Base-by-base conservation (phyloP, 2,329 filamentous ascomycete genomes). In the Phoma sp. region DNA sequence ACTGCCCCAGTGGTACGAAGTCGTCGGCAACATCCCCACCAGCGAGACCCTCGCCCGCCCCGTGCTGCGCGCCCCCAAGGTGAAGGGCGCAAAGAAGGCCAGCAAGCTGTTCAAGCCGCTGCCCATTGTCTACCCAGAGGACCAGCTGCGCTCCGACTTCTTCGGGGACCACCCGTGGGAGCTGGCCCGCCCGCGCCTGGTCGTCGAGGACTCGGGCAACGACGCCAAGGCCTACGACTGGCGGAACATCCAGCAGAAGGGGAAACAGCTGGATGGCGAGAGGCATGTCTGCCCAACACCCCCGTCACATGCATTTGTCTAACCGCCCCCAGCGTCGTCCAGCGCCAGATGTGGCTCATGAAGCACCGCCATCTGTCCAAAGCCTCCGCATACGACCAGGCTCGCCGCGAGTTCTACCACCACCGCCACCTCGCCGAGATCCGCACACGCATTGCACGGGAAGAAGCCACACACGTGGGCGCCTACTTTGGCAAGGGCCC, bases 151-250 rank as follows among this genome's bases (percentile, higher is more conserved):
- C 60, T 81, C 78, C 63, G 85, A 87, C 23, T 99, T 98, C 79
- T 99, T 91, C 80, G 86, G 83, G 69, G 93, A 99, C 75, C 95
- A 99, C 74, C 95, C 95, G 5, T 99, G 95, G 95, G 95, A 99
- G 77, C 80, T 99, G 70, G 95, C 95, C 15, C 84, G 93, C 59
- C 95, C 95, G 48, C 84, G 91, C 64, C 82, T 96, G 53, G 81
- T 99, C 39, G 78, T 98, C 9, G 95, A 99, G 77, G 81, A 87
- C 64, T 89, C 93, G 68, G 95, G 95, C 47, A 90, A 89, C 71
- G 93, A 99, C 70, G 81, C 85, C 45, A 85, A 88, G 73, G 81
- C 78, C 48, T 87, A 86, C 67, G 86, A 97, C 75, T 98, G 93
- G 93, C 90, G 88, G 64, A 87, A 82, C 20, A 75, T 96, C 64